Evolutionary conservation across 176 grass and related monocot species (phyloP), one percentile per base, ranked within the genome.

Genomic region (Bothriochloa decipiens): DNA sequence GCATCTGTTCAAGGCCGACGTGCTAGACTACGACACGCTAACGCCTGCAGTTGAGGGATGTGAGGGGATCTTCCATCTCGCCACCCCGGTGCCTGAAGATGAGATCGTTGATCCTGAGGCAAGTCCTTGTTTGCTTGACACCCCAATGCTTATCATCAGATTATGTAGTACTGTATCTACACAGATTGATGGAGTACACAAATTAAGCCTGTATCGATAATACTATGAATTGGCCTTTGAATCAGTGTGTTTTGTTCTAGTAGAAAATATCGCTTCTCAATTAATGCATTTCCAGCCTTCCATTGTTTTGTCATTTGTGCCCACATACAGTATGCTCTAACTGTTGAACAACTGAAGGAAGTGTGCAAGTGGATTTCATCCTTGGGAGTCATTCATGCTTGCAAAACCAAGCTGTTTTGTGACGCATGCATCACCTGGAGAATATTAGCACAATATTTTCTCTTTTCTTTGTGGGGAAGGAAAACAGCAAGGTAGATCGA

Each of bases 21-120:
- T 93, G 86, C 84, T 93, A 13, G 82, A 93, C 68, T 72, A 83
- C 17, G 74, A 91, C 78, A 60, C 79, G 40, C 74, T 91, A 50
- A 74, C 58, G 27, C 33, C 57, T 2, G 87, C 84, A 11, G 82
- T 93, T 41, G 65, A 76, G 16, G 85, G 91, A 4, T 97, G 91
- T 3, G 87, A 90, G 10, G 86, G 84, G 43, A 89, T 91, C 63
- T 93, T 93, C 83, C 91, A 96, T 72, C 84, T 92, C 3, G 89
- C 94, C 7, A 83, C 85, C 50, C 89, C 91, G 16, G 83, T 96
- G 16, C 84, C 90, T 76, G 62, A 85, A 61, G 77, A 83, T 83
- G 82, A 74, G 85, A 72, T 87, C 6, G 46, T 58, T 80, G 79
- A 87, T 92, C 88, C 85, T 25, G 81, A 90, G 84, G 91, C 85